These are phyloP conservation scores for Penicillium mononematosum DNA, from an alignment of 495 filamentous ascomycete species.

Conservation along the genomic window DNA sequence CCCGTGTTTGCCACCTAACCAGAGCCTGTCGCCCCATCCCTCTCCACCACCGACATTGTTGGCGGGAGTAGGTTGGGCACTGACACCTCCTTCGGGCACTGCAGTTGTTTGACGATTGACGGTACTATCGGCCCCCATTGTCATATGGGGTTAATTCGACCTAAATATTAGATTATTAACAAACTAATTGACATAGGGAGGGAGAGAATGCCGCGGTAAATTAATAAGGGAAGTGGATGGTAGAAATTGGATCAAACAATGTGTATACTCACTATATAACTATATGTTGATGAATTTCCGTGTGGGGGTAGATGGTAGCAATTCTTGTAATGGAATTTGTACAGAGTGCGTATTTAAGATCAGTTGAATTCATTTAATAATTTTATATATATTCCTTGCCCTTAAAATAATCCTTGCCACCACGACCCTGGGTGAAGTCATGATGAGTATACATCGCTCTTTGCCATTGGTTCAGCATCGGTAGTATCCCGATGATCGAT, in stretches of 20 bases:
- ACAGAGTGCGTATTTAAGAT: neutral
- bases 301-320: neutral
- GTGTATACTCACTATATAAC: neutral
- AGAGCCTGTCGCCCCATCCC: conserved; percentile 24
- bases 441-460: conserved; percentile 13
- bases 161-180: neutral
- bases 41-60: conserved; percentile 30
- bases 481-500: no score
- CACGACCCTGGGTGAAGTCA: conserved; percentile 23
- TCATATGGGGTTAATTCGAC: neutral
- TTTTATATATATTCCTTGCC: neutral
- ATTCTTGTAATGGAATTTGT: neutral
- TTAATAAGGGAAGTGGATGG: neutral
- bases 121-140: conserved; percentile 16
- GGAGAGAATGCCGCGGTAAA: neutral
- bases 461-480: neutral
- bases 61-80: conserved; percentile 33
- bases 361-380: neutral
- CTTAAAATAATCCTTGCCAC: conserved; percentile 11
- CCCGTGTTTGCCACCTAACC: conserved; percentile 22
- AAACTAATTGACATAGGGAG: neutral
- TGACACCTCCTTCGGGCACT: conserved; percentile 27
- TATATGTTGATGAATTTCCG: neutral
- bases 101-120: conserved; percentile 19
- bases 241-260: neutral